phyloP scores from a whole-genome alignment of 768 basidiomycete species.

The Psilocybe subaeruginosa region DNA sequence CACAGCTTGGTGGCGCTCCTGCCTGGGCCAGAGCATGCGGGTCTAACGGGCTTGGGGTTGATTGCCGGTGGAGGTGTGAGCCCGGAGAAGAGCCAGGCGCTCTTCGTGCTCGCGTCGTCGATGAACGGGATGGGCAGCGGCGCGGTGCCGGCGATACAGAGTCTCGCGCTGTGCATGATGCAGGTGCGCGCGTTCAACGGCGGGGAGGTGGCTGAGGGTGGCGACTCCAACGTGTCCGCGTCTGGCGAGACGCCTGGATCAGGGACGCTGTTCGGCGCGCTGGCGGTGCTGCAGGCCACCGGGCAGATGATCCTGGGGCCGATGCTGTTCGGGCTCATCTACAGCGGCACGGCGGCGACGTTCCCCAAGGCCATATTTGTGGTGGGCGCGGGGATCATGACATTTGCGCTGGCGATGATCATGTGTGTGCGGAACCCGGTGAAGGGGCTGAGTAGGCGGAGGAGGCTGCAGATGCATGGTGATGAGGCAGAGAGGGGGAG shows the following conservation, averaged over 20 bases:
- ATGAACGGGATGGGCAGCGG: constrained; percentile 70
- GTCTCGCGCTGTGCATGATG: constrained; percentile 68
- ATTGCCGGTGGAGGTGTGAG: constrained; percentile 12
- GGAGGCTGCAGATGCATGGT: constrained; percentile 22
- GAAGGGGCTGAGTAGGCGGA: constrained; percentile 13
- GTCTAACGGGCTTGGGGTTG: constrained; percentile 23
- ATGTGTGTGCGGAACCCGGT: constrained; percentile 46
- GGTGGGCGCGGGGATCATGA: constrained; percentile 53
- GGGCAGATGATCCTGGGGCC: constrained; percentile 76
- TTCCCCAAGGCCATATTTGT: constrained; percentile 76
- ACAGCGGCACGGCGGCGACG: constrained; percentile 66
- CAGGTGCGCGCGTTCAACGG: constrained; percentile 44
- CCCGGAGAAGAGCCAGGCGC: constrained; percentile 36
- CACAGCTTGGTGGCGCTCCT: constrained; percentile 59
- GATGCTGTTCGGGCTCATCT: constrained; percentile 72
- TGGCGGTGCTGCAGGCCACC: constrained; percentile 70
- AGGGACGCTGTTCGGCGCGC: constrained; percentile 71
- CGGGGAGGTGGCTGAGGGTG: constrained; percentile 14
- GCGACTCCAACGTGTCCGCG: background rate
- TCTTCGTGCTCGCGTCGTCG: constrained; percentile 66
- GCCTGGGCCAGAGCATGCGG: constrained; percentile 45
- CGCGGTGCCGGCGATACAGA: constrained; percentile 68
- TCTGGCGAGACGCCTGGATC: constrained; percentile 25
- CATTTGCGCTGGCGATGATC: constrained; percentile 37
- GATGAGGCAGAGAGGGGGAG: constrained; percentile 44